phyloP scores from a whole-genome alignment of 306 rosid species.

The Cicer yamashitae region DNA sequence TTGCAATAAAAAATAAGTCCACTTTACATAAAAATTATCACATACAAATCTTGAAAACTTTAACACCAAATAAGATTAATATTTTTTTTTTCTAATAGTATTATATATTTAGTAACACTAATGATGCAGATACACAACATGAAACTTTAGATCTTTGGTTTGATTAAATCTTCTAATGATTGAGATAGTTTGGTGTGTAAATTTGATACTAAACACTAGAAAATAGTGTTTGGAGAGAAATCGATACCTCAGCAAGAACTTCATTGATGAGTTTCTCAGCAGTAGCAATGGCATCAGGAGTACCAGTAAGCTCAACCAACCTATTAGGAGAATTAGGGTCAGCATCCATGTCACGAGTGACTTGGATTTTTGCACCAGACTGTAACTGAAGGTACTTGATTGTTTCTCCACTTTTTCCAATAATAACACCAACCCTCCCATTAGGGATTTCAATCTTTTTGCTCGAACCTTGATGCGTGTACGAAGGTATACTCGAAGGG shows the following conservation, averaged over 20 bases:
- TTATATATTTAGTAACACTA: background rate
- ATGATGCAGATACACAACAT: background rate
- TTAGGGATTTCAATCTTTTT: conserved; percentile 86
- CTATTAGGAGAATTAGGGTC: conserved; percentile 71
- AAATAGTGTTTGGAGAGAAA: background rate
- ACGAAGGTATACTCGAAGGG: conserved; percentile 65
- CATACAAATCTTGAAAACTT: background rate
- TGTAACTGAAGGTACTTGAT: conserved; percentile 90
- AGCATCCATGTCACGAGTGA: conserved; percentile 87
- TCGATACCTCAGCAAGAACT: conserved; percentile 78
- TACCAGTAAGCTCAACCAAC: conserved; percentile 84
- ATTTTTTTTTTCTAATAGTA: too few species aligned
- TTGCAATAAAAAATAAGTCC: background rate
- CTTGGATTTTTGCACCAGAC: conserved; percentile 97
- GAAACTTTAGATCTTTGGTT: background rate
- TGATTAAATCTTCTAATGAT: background rate
- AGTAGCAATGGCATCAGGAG: conserved; percentile 75
- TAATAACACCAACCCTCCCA: conserved; percentile 93
- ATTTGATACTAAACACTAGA: background rate
- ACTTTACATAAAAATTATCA: background rate
- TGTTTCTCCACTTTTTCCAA: conserved; percentile 95
- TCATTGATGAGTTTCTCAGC: conserved; percentile 91
- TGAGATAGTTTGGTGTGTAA: background rate
- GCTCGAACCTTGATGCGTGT: conserved; percentile 71
- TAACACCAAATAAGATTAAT: background rate